These are phyloP conservation scores for Lepidium sativum DNA, from an alignment of 345 rosid species.

Conservation along the genomic window DNA sequence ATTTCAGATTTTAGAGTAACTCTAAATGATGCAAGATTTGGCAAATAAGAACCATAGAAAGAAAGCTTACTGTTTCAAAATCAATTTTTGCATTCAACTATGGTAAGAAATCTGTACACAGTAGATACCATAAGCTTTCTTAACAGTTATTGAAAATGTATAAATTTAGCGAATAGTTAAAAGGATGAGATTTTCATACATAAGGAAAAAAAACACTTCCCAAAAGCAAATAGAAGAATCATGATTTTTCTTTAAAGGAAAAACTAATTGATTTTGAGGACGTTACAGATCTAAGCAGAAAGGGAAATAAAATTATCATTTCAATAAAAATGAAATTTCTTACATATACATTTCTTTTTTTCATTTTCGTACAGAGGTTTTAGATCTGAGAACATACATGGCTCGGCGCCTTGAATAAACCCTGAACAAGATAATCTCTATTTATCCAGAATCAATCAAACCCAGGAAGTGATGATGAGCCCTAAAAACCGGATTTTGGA, in stretches of 20 bases:
- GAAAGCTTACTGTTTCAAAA: neutral
- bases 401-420: constrained; percentile 31
- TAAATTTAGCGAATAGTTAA: neutral
- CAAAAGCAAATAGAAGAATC: constrained; percentile 14
- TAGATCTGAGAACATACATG: constrained; percentile 69
- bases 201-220: constrained; percentile 4
- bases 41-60: constrained; percentile 10
- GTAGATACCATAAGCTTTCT: constrained; percentile 13
- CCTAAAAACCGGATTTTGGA: constrained; percentile 13
- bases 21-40: constrained; percentile 13
- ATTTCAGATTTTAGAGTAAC: neutral
- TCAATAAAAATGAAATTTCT: neutral
- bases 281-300: constrained; percentile 26
- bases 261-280: constrained; percentile 15
- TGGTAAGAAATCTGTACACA: constrained; percentile 2
- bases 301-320: constrained; percentile 27
- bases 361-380: constrained; percentile 23
- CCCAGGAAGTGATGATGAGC: constrained; percentile 19
- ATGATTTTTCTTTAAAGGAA: neutral
- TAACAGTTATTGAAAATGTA: constrained; percentile 1
- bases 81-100: neutral
- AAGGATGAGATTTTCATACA: neutral
- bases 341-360: neutral
- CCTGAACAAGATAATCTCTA: constrained; percentile 24
- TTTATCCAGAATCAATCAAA: constrained; percentile 20